Percentiles rank a stretch among this genome's conserved stretches.
Evolutionary conservation across 73 alveolate species (phyloP).

Genomic region (Durusdinium trenchii): DNA sequence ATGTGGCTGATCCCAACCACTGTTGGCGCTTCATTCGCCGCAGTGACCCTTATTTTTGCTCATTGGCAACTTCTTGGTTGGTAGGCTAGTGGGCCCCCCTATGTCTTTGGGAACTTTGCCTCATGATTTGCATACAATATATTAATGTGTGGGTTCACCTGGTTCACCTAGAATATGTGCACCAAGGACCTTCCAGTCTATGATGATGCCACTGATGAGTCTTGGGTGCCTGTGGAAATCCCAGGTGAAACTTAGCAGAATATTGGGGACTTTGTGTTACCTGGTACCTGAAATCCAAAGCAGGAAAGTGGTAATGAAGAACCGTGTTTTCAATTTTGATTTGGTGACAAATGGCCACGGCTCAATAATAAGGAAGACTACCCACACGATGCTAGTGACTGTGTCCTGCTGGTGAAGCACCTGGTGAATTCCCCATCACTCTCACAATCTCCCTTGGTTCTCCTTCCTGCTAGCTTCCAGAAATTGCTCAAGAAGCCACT

Average conservation of each 20-base stretch:
- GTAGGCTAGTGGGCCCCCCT: too few species aligned
- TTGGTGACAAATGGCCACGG: not conserved
- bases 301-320: not conserved
- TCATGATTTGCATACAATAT: too few species aligned
- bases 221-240: constrained; percentile 1
- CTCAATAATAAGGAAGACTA: not conserved
- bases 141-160: too few species aligned
- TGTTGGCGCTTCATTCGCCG: constrained; percentile 66
- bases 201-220: not conserved
- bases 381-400: not conserved
- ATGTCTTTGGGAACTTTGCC: too few species aligned
- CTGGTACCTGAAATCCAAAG: not conserved
- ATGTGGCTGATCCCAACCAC: not conserved
- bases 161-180: too few species aligned
- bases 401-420: constrained; percentile 37
- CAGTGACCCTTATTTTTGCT: not conserved
- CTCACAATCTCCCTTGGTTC: not conserved
- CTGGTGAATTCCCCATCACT: not conserved
- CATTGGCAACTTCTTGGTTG: too few species aligned
- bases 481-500: not conserved
- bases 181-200: not conserved
- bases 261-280: not conserved
- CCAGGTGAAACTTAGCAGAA: not conserved
- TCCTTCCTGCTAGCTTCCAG: not conserved
- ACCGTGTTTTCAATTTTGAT: not conserved